phyloP scores from a whole-genome alignment of 2,329 filamentous ascomycete species.

The Sarocladium strictum region DNA sequence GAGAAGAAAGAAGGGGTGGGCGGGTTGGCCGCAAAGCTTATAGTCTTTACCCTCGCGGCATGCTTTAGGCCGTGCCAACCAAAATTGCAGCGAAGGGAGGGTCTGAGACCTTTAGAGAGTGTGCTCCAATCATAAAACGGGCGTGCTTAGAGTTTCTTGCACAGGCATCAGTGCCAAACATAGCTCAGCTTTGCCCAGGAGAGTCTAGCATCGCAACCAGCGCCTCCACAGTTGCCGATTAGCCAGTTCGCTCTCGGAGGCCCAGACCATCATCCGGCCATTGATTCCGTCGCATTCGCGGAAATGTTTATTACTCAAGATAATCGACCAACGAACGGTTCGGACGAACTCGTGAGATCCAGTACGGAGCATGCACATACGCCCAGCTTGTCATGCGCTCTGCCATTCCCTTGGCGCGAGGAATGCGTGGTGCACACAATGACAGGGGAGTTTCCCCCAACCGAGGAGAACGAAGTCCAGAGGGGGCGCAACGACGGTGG shows the following conservation, averaged over 20 bases:
- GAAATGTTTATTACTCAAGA: no score
- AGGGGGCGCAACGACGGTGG: no score
- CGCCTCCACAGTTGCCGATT: not conserved
- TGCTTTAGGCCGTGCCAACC: not conserved
- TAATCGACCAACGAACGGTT: no score
- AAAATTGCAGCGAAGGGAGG: not conserved
- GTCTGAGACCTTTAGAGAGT: not conserved
- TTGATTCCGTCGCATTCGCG: no score
- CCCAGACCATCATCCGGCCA: not conserved
- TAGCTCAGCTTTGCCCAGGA: not conserved
- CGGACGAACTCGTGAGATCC: no score
- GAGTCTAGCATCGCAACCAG: not conserved
- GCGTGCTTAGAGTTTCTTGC: not conserved
- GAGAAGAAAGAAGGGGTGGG: not conserved
- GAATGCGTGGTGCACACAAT: no score
- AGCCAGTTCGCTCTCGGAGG: not conserved
- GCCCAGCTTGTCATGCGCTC: no score
- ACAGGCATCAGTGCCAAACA: not conserved
- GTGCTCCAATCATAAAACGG: not conserved
- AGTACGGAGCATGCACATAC: no score
- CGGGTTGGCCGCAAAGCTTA: not conserved
- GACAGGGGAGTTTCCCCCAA: no score
- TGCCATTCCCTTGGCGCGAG: no score
- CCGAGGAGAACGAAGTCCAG: no score
- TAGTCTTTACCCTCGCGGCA: not conserved